Evolutionary conservation across 2,329 filamentous ascomycete species (phyloP), one percentile per base, ranked within the genome.

Genomic region (Aspergillus fumigatus): DNA sequence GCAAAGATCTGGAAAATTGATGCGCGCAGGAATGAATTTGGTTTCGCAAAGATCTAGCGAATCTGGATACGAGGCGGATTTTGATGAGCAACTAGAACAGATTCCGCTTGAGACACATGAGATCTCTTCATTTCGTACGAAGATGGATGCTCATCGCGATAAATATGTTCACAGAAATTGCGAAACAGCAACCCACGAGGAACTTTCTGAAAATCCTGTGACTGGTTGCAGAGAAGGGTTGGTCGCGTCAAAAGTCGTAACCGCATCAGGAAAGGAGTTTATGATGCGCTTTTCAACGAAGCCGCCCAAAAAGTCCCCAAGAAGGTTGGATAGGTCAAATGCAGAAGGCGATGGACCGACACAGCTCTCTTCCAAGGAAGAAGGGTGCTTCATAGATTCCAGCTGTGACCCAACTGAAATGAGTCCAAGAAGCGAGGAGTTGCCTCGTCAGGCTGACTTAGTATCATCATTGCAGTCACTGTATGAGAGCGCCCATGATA

Each of bases 401-500:
- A 47, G 43, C 23, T 26, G 19, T 7, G 23, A 47, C 14, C 23
- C 43, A 4, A 23, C n/a, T 23, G 41, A 45, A 45, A 45, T 9
- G 23, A 47, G 43, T 11, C 2, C 23, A 47, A 7, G 43, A 3
- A 23, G 43, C 23, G 43, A 43, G 40, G 40, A 47, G 21, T 23
- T 47, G 43, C 43, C 43, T 47, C 21, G 23, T 23, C 43, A 47
- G 6, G 43, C 21, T 5, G 14, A 49, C 29, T 19, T 26, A 6
- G 54, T 49, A 41, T 51, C 49, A 55, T 26, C 48, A 17, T 38
- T 63, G 26, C 59, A 58, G 14, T 51, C 53, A 51, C 32, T 59
- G 10, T 57, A 56, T n/a, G 48, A 50, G 23, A 59, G 54, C 47
- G 59, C 65, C 9, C 62, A 67, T 43, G 57, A 62, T 45, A 63